phyloP scores from a whole-genome alignment of 768 basidiomycete species.

The Collybia mongolica region DNA sequence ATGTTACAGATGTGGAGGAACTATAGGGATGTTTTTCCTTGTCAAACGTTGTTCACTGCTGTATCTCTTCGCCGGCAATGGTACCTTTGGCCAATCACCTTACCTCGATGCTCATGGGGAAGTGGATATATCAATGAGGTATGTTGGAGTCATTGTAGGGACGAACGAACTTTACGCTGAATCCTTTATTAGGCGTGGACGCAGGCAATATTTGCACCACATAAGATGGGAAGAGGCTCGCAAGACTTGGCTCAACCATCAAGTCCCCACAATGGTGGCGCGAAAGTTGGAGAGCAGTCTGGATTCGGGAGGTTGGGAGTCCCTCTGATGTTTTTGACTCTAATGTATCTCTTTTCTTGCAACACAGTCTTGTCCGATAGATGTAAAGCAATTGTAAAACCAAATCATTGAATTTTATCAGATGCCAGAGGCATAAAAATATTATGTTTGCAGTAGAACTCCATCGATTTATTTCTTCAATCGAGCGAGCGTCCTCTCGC shows the following conservation, averaged over 20 bases:
- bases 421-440: background rate
- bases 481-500: conserved; percentile 36
- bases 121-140: conserved; percentile 91
- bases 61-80: conserved; percentile 85
- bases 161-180: background rate
- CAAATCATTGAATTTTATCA: conserved; percentile 7
- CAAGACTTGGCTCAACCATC: conserved; percentile 87
- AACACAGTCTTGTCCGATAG: background rate
- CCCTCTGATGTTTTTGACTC: conserved; percentile 48
- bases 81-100: conserved; percentile 85
- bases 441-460: background rate
- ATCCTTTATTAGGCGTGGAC: conserved; percentile 61
- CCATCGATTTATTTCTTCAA: conserved; percentile 17
- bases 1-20: conserved; percentile 77
- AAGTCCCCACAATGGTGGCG: conserved; percentile 87
- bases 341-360: background rate
- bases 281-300: conserved; percentile 84
- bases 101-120: conserved; percentile 96
- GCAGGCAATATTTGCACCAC: conserved; percentile 83
- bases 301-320: conserved; percentile 94
- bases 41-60: conserved; percentile 90
- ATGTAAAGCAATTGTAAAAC: background rate
- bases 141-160: conserved; percentile 12
- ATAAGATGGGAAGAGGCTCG: conserved; percentile 90
- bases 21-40: conserved; percentile 85